Percentiles rank a stretch among this genome's conserved stretches.
Evolutionary conservation across 495 filamentous ascomycete genomes (phyloP).

Genomic region (Talaromyces stipitatus): DNA sequence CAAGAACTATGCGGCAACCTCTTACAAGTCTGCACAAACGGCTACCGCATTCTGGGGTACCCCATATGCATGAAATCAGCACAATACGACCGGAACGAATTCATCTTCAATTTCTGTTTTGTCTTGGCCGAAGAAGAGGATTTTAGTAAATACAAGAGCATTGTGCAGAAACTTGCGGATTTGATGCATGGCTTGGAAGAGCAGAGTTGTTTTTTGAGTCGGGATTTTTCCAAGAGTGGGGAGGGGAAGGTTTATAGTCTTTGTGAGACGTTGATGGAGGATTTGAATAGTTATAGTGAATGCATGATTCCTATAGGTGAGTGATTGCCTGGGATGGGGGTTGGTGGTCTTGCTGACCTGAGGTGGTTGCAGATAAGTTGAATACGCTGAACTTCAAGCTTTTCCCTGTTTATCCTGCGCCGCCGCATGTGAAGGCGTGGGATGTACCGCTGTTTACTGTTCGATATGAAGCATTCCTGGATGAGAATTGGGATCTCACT

Average conservation of each 20-base stretch:
- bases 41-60: conserved; percentile 77
- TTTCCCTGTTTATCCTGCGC: conserved; percentile 73
- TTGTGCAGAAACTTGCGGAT: conserved; percentile 76
- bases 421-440: conserved; percentile 70
- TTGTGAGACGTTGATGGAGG: conserved; percentile 86
- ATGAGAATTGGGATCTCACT: conserved; percentile 87
- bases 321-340: conserved; percentile 16
- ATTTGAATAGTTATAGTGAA: conserved; percentile 94
- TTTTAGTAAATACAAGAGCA: conserved; percentile 64
- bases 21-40: conserved; percentile 68
- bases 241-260: conserved; percentile 67
- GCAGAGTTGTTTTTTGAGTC: conserved; percentile 65
- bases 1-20: conserved; percentile 81
- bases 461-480: conserved; percentile 63
- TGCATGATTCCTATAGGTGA: conserved; percentile 92
- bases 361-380: conserved; percentile 55
- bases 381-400: conserved; percentile 96
- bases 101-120: conserved; percentile 94
- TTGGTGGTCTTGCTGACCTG: conserved; percentile 9
- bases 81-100: conserved; percentile 83
- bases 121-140: conserved; percentile 69
- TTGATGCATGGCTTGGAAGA: conserved; percentile 85
- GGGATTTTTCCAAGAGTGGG: conserved; percentile 36
- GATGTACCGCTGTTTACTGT: conserved; percentile 89
- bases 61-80: conserved; percentile 76